Evolutionary conservation across 768 basidiomycete species (phyloP).

Genomic region (Lactifluus echinatus): DNA sequence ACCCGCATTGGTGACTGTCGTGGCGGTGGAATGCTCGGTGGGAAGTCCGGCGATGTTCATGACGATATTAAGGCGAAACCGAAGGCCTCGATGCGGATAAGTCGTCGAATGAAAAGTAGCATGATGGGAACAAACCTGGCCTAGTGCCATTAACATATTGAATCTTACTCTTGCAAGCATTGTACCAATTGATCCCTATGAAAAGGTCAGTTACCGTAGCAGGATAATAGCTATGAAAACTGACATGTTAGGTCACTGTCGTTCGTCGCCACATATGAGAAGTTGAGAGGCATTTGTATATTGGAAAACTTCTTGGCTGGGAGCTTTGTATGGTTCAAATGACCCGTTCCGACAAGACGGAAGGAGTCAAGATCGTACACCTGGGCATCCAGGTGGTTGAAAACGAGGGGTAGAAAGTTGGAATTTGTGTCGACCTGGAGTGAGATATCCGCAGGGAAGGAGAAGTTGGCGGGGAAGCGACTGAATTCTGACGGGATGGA

Average conservation of each 20-base stretch:
- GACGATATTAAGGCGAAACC: constrained; percentile 29
- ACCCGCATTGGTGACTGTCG: constrained; percentile 26
- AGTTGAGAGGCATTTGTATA: constrained; percentile 69
- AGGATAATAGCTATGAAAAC: constrained; percentile 22
- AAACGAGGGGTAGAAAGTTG: constrained; percentile 72
- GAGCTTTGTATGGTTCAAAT: constrained; percentile 47
- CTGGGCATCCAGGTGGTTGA: constrained; percentile 55
- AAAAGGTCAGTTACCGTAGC: constrained; percentile 11
- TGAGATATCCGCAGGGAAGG: constrained; percentile 70
- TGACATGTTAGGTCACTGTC: constrained; percentile 76
- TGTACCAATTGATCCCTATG: constrained; percentile 66
- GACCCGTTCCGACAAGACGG: constrained; percentile 59
- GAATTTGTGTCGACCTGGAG: constrained; percentile 66
- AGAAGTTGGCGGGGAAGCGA: constrained; percentile 79
- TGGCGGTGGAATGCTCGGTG: constrained; percentile 26
- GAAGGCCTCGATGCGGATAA: constrained; percentile 21
- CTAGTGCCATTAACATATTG: constrained; percentile 43
- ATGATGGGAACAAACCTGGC: constrained; percentile 40
- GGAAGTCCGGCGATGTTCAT: constrained; percentile 32
- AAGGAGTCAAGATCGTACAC: constrained; percentile 64
- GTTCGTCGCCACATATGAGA: constrained; percentile 75
- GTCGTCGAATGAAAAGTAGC: background rate
- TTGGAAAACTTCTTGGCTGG: constrained; percentile 59
- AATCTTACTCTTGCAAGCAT: constrained; percentile 59
- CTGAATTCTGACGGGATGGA: constrained; percentile 58